Conservation (phyloP, 805 yeast genomes). For the Torulaspora quercuum region DNA sequence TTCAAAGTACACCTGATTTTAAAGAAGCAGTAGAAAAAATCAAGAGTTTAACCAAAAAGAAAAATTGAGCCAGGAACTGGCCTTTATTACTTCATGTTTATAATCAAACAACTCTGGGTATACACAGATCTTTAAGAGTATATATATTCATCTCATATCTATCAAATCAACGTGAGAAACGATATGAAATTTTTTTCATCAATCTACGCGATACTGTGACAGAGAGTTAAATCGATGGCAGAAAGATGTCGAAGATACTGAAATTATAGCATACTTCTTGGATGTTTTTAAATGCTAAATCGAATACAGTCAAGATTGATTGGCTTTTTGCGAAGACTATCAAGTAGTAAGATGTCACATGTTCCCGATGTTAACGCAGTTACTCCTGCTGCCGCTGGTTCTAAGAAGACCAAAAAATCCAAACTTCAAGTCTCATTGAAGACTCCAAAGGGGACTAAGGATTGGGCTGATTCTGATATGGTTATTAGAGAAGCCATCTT, state of each 20-base stretch:
- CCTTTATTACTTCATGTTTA: no score
- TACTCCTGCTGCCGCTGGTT: conserved; percentile 19
- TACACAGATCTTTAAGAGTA: conserved; percentile 1
- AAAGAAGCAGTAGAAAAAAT: conserved; percentile 11
- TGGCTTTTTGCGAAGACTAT: conserved; percentile 4
- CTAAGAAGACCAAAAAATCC: conserved; percentile 38
- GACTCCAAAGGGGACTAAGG: conserved; percentile 96
- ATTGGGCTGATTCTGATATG: conserved; percentile 99
- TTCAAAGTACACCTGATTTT: conserved; percentile 25
- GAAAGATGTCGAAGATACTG: conserved; percentile 2
- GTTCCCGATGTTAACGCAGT: conserved; percentile 8
- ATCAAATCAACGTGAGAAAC: conserved; percentile 9
- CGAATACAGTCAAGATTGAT: conserved; percentile 8
- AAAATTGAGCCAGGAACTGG: not conserved
- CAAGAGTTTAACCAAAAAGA: conserved; percentile 9
- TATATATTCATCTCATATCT: conserved; percentile 4
- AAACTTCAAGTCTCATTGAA: conserved; percentile 72
- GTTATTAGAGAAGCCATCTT: conserved; percentile 87
- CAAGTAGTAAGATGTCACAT: conserved; percentile 21
- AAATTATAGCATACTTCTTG: not conserved
- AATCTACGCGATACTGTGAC: not conserved
- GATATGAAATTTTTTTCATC: conserved; percentile 15
- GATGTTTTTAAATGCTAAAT: conserved; percentile 10
- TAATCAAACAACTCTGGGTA: conserved; percentile 5
- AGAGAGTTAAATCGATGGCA: conserved; percentile 1